Percentiles rank a stretch among this genome's conserved stretches.
Conservation (phyloP, 805 yeast species). For the Ogataea angusta region DNA sequence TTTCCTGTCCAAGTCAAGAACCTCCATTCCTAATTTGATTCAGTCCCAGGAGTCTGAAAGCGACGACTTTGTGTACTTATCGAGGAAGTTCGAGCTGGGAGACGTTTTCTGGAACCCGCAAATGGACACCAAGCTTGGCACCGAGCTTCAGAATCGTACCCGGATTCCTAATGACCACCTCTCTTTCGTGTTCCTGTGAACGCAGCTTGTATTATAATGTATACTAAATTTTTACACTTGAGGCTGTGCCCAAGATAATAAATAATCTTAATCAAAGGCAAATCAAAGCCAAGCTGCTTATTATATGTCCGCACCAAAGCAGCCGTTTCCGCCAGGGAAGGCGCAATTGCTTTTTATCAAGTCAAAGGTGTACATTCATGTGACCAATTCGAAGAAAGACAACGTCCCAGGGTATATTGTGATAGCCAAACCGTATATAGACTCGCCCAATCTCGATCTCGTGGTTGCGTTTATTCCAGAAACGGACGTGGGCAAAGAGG, state of each 20-base stretch:
- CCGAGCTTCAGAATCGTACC: neutral
- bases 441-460: conserved; percentile 51
- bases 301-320: conserved; percentile 1
- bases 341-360: conserved; percentile 52
- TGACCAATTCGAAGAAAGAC: conserved; percentile 67
- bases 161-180: neutral
- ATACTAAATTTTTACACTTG: neutral
- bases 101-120: conserved; percentile 10
- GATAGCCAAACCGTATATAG: conserved; percentile 51
- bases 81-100: neutral
- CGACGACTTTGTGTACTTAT: conserved; percentile 8
- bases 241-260: conserved; percentile 7
- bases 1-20: conserved; percentile 2
- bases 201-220: neutral
- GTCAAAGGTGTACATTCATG: conserved; percentile 80
- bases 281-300: neutral
- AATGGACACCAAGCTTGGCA: neutral
- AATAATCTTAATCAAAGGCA: conserved; percentile 3
- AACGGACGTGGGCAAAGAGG: conserved; percentile 32
- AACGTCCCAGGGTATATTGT: conserved; percentile 77
- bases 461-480: conserved; percentile 71
- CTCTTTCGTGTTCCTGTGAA: neutral
- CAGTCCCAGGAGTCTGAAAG: conserved; percentile 4
- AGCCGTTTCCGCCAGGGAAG: conserved; percentile 33
- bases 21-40: conserved; percentile 14